phyloP scores from a whole-genome alignment of 2,329 filamentous ascomycete species.

The Aspergillus fumigatiaffinis region DNA sequence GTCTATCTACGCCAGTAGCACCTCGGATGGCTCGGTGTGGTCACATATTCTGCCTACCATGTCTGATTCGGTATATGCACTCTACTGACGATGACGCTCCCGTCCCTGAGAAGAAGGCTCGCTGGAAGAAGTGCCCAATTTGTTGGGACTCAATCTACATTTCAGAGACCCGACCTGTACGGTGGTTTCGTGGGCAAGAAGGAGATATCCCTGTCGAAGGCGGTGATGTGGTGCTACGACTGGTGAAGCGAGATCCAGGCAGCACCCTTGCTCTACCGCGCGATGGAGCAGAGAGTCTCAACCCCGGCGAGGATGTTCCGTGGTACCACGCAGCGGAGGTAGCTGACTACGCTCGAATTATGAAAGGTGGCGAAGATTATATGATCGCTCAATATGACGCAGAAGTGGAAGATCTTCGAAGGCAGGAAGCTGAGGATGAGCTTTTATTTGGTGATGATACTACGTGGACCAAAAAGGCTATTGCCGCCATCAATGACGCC shows the following conservation, averaged over 20 bases:
- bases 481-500: conserved; percentile 66
- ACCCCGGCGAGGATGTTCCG: conserved; percentile 71
- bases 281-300: conserved; percentile 69
- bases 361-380: conserved; percentile 89
- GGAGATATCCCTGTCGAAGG: conserved; percentile 74
- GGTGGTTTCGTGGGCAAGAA: conserved; percentile 89
- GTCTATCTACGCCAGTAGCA: conserved; percentile 84
- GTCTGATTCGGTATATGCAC: conserved; percentile 93
- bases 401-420: conserved; percentile 70
- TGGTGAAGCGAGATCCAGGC: conserved; percentile 75
- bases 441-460: conserved; percentile 86
- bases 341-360: conserved; percentile 88
- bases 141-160: conserved; percentile 92
- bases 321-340: conserved; percentile 96
- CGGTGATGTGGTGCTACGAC: conserved; percentile 80
- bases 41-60: conserved; percentile 93
- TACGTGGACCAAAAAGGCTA: conserved; percentile 86
- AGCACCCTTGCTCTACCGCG: conserved; percentile 85
- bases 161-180: conserved; percentile 82
- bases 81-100: conserved; percentile 69
- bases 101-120: conserved; percentile 62
- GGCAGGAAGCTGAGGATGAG: conserved; percentile 84
- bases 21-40: conserved; percentile 96
- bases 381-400: conserved; percentile 75
- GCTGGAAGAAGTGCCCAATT: conserved; percentile 94